Evolutionary conservation across 2,329 filamentous ascomycete genomes (phyloP).

Genomic region (Davidsoniella eucalypti): DNA sequence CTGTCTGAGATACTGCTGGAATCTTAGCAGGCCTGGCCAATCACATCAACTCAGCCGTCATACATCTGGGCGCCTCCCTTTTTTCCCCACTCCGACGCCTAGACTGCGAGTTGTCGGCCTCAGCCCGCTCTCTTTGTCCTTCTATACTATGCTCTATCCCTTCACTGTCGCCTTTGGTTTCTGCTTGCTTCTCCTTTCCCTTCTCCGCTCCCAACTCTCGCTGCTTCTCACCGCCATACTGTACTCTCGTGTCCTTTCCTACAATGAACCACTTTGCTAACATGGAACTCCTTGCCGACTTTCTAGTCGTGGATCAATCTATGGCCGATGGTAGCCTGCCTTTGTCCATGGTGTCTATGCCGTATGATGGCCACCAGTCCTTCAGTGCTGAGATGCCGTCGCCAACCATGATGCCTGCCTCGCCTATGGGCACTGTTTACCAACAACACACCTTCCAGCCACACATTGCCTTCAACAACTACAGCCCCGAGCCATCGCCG

Average conservation of each 20-base stretch:
- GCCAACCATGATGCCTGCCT: slow-evolving; percentile 8
- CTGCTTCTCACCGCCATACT: background rate
- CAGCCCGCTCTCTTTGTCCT: too few species aligned
- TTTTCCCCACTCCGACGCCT: too few species aligned
- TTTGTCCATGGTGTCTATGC: slow-evolving; percentile 3
- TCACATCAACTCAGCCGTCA: too few species aligned
- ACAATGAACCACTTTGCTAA: background rate
- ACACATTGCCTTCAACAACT: background rate
- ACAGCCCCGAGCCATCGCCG: too few species aligned
- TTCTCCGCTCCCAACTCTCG: too few species aligned
- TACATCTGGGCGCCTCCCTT: too few species aligned
- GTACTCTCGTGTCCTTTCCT: background rate
- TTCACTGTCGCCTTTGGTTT: too few species aligned
- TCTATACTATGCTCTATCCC: too few species aligned
- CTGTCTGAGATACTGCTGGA: too few species aligned
- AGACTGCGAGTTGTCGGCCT: too few species aligned
- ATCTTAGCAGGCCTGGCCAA: too few species aligned
- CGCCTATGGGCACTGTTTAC: slow-evolving; percentile 6
- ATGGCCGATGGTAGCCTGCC: slow-evolving; percentile 3
- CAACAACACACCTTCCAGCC: slow-evolving; percentile 1
- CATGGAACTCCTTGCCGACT: slow-evolving; percentile 1
- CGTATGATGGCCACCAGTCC: background rate
- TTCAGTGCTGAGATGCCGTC: slow-evolving; percentile 4
- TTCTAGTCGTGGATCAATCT: background rate
- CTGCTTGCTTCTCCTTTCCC: too few species aligned